These are phyloP conservation scores for Hymenoscyphus infarciens DNA, from an alignment of 2,329 filamentous ascomycete species.

Conservation along the genomic window DNA sequence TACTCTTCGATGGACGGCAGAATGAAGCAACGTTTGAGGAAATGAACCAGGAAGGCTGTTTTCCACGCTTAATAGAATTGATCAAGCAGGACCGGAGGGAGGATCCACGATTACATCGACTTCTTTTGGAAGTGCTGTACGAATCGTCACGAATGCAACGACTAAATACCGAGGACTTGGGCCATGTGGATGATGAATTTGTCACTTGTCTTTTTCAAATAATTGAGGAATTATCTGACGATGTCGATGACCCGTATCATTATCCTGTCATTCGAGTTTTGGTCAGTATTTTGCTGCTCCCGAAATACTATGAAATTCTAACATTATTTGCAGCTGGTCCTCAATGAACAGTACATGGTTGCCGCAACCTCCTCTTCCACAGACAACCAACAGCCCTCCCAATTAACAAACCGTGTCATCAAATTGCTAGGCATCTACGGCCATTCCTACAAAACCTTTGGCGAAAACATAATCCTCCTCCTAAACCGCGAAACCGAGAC, in stretches of 20 bases:
- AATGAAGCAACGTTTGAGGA: slow-evolving; percentile 76
- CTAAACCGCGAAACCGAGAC: slow-evolving; percentile 95
- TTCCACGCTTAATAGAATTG: slow-evolving; percentile 77
- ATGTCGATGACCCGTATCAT: slow-evolving; percentile 89
- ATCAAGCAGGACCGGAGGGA: slow-evolving; percentile 62
- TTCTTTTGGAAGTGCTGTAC: slow-evolving; percentile 85
- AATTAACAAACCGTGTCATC: slow-evolving; percentile 87
- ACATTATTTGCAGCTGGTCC: slow-evolving; percentile 61
- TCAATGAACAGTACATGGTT: slow-evolving; percentile 99
- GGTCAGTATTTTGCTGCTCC: slow-evolving; percentile 49
- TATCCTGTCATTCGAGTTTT: slow-evolving; percentile 91
- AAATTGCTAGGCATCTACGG: slow-evolving; percentile 84
- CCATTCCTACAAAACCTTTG: slow-evolving; percentile 84
- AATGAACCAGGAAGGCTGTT: slow-evolving; percentile 85
- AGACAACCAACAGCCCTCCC: slow-evolving; percentile 36
- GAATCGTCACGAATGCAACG: slow-evolving; percentile 94
- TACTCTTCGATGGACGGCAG: slow-evolving; percentile 80
- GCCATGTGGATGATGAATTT: slow-evolving; percentile 76
- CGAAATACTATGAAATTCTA: neutral
- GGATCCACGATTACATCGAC: slow-evolving; percentile 69
- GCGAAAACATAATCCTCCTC: slow-evolving; percentile 93
- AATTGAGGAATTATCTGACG: slow-evolving; percentile 83
- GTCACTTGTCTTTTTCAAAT: slow-evolving; percentile 79
- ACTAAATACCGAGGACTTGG: slow-evolving; percentile 70
- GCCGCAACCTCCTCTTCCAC: slow-evolving; percentile 48